These are phyloP conservation scores for Alternaria triticina DNA, from an alignment of 2,329 filamentous ascomycete species.

Conservation along the genomic window DNA sequence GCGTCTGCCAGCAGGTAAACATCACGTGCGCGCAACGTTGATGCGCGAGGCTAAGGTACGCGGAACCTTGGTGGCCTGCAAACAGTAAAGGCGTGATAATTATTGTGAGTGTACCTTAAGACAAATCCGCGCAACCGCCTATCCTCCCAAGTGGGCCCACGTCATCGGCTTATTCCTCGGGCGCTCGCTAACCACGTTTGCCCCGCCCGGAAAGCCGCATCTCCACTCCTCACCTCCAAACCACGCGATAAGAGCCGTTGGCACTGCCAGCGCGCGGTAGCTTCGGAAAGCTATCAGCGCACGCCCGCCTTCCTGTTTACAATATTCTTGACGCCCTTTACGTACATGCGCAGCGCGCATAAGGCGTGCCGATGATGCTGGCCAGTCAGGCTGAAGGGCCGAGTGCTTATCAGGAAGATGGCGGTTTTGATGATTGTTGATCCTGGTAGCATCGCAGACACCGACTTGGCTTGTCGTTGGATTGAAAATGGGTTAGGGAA, in stretches of 20 bases:
- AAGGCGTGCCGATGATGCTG: not conserved
- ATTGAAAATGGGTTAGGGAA: not conserved
- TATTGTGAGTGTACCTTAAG: not conserved
- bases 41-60: not conserved
- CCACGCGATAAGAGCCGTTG: constrained; percentile 5
- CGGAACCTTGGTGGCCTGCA: not conserved
- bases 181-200: not conserved
- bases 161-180: not conserved
- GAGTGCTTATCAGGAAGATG: constrained; percentile 4
- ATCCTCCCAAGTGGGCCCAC: not conserved
- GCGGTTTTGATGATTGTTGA: not conserved
- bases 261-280: not conserved
- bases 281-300: not conserved
- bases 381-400: not conserved
- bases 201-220: not conserved
- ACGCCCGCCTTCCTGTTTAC: not conserved
- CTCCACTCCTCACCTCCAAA: constrained; percentile 4
- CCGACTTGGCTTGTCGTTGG: not conserved
- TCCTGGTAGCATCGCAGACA: not conserved
- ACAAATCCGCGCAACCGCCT: not conserved
- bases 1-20: not conserved
- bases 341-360: not conserved
- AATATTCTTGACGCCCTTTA: not conserved
- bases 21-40: not conserved
- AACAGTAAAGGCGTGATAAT: not conserved